These are phyloP conservation scores for Vitis amurensis DNA, from an alignment of 164 flowering plant genomes.

Conservation along the genomic window DNA sequence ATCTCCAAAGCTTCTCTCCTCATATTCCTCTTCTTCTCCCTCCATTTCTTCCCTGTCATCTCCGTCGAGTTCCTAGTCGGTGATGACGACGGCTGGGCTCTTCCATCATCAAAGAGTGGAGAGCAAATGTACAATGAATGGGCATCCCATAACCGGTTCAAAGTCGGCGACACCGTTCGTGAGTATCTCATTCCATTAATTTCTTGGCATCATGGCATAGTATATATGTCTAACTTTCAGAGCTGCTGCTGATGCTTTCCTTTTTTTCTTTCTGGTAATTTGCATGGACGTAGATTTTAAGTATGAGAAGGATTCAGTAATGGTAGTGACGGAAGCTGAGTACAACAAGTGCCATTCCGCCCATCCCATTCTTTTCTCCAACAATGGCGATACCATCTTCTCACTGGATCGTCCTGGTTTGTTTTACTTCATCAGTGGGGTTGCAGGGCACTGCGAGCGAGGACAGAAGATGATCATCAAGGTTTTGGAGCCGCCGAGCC, in stretches of 20 bases:
- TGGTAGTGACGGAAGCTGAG: constrained; percentile 53
- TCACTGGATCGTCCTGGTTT: constrained; percentile 39
- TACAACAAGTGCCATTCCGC: constrained; percentile 45
- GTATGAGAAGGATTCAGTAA: constrained; percentile 58
- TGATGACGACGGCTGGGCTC: constrained; percentile 50
- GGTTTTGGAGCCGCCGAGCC: constrained; percentile 34
- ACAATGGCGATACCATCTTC: constrained; percentile 52
- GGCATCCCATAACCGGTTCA: constrained; percentile 67
- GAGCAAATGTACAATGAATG: constrained; percentile 49
- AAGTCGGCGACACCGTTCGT: constrained; percentile 60
- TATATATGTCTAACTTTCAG: background rate
- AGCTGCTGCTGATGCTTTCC: background rate
- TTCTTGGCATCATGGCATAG: background rate
- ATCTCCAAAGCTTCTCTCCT: constrained; percentile 13
- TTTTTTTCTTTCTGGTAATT: background rate
- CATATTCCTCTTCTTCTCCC: constrained; percentile 17
- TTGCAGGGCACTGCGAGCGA: constrained; percentile 52
- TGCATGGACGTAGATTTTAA: constrained; percentile 33
- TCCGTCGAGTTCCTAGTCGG: constrained; percentile 51
- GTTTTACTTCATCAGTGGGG: constrained; percentile 68
- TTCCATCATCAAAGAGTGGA: constrained; percentile 38
- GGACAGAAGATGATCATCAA: constrained; percentile 64
- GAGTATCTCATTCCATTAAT: constrained; percentile 21
- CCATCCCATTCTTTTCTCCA: constrained; percentile 51
- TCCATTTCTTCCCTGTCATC: constrained; percentile 13